Evolutionary conservation across 2,329 filamentous ascomycete species (phyloP).

Genomic region (Arachnomyces sp.): DNA sequence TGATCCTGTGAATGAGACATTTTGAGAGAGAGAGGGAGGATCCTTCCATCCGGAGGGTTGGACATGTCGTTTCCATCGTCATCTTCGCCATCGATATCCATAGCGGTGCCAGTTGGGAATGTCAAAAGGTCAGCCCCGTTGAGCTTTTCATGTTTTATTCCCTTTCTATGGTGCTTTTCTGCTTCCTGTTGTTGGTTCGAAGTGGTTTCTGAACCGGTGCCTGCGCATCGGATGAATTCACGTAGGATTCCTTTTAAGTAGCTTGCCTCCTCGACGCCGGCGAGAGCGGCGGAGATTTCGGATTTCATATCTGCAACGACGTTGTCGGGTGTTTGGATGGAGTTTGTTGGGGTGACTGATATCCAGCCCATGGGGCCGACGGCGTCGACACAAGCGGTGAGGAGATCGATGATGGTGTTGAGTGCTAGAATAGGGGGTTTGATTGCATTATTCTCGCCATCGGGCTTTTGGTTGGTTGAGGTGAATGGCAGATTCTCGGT

Average conservation of each 20-base stretch:
- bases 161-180: conserved; percentile 9
- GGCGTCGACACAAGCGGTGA: conserved; percentile 40
- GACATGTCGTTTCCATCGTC: conserved; percentile 21
- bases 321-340: conserved; percentile 27
- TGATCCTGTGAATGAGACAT: conserved; percentile 28
- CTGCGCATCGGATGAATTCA: conserved; percentile 38
- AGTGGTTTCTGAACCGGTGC: conserved; percentile 11
- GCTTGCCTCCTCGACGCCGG: conserved; percentile 41
- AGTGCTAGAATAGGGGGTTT: conserved; percentile 32
- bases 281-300: conserved; percentile 40
- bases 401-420: conserved; percentile 31
- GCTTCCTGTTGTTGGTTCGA: conserved; percentile 9
- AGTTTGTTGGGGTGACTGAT: conserved; percentile 28
- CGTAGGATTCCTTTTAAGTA: conserved; percentile 41
- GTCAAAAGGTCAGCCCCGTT: conserved; percentile 33
- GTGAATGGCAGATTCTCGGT: conserved; percentile 32
- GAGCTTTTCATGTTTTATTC: conserved; percentile 30
- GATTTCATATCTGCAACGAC: conserved; percentile 42
- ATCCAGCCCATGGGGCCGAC: conserved; percentile 43
- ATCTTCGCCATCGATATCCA: conserved; percentile 23
- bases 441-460: conserved; percentile 16
- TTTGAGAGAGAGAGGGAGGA: conserved; percentile 69
- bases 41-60: conserved; percentile 18
- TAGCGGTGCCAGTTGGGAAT: conserved; percentile 17
- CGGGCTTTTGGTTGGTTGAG: too few relatives aligned